Conservation (phyloP, 345 rosid species). For the Linum lewisii region DNA sequence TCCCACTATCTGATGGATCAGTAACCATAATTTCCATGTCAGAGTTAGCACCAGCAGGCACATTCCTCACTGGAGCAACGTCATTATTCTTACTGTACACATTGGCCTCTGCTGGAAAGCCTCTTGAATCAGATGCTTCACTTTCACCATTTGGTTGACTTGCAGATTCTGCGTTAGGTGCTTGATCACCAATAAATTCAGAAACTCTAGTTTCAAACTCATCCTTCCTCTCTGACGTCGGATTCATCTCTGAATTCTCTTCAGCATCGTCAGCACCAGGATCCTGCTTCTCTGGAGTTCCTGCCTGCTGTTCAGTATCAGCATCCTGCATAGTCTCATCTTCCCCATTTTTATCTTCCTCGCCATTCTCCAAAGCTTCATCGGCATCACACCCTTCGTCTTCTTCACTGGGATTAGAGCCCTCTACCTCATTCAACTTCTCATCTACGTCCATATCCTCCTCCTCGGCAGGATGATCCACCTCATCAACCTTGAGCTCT, state of each 20-base stretch:
- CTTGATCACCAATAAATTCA: constrained; percentile 23
- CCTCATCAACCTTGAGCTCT: constrained; percentile 48
- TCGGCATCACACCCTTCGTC: constrained; percentile 29
- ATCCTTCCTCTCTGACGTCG: constrained; percentile 27
- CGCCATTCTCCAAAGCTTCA: constrained; percentile 16
- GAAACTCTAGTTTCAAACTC: constrained; percentile 31
- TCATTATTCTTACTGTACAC: constrained; percentile 35
- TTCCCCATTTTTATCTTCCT: constrained; percentile 31
- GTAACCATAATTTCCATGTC: constrained; percentile 42
- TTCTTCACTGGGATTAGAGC: constrained; percentile 28
- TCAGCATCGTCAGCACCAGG: constrained; percentile 27
- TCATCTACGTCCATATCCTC: constrained; percentile 36
- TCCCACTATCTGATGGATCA: constrained; percentile 40
- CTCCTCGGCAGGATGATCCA: constrained; percentile 35
- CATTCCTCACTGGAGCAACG: constrained; percentile 35
- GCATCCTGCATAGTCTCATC: constrained; percentile 40
- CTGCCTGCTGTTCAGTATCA: constrained; percentile 31
- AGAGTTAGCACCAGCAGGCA: constrained; percentile 38
- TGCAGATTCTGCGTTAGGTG: constrained; percentile 43
- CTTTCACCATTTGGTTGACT: constrained; percentile 38
- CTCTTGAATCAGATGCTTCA: constrained; percentile 34
- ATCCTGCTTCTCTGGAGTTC: constrained; percentile 31
- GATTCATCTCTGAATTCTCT: constrained; percentile 30
- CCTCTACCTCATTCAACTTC: constrained; percentile 23
- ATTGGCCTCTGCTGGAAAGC: constrained; percentile 38